phyloP scores from a whole-genome alignment of 2,329 filamentous ascomycete genomes.

The Helicocarpus griseus region DNA sequence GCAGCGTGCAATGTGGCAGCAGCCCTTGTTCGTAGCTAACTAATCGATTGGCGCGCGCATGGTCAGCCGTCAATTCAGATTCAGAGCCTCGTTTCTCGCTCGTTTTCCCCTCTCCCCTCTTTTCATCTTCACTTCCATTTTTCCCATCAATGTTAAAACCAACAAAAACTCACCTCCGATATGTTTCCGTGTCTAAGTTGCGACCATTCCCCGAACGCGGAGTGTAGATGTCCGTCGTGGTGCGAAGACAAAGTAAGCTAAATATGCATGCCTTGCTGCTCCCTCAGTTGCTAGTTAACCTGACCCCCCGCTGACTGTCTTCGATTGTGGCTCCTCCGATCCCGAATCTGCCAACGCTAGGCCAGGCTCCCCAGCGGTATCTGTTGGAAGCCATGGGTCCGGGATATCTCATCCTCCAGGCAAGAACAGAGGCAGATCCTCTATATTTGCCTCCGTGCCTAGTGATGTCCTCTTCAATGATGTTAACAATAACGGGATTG shows the following conservation, averaged over 20 bases:
- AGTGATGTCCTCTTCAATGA: neutral
- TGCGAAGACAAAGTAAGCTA: neutral
- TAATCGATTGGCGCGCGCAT: too few relatives aligned
- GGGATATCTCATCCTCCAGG: neutral
- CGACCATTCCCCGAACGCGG: neutral
- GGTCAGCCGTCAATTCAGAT: too few relatives aligned
- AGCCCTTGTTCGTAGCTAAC: too few relatives aligned
- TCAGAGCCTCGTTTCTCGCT: too few relatives aligned
- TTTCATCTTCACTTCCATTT: neutral
- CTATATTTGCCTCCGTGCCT: neutral
- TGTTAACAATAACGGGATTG: neutral
- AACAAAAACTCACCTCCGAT: too few relatives aligned
- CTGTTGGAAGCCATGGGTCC: neutral
- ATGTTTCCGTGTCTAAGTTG: neutral
- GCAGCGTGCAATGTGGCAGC: too few relatives aligned
- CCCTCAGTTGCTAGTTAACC: neutral
- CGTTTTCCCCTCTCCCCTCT: too few relatives aligned
- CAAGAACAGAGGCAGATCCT: neutral
- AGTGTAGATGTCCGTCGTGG: neutral
- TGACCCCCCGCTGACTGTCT: too few relatives aligned
- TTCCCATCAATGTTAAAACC: too few relatives aligned
- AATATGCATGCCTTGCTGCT: neutral
- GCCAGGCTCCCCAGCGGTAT: neutral
- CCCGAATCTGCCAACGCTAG: neutral
- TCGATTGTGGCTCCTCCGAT: too few relatives aligned